phyloP scores from a whole-genome alignment of 1,284 basidiomycete genomes.

The Phylloboletellus chloephorus region DNA sequence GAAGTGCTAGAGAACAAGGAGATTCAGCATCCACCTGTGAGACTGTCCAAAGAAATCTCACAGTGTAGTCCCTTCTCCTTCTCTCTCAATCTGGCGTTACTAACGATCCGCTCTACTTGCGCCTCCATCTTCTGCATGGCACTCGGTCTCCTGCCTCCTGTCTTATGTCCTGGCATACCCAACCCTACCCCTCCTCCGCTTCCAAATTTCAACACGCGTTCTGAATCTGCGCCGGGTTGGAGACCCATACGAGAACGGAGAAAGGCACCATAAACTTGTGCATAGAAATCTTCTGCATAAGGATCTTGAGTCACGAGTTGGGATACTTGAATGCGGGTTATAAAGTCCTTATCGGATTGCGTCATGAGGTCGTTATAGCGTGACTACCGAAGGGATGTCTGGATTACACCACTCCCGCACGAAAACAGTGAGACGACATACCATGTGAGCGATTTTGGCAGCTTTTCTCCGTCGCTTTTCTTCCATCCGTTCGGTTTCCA shows the following conservation, averaged over 20 bases:
- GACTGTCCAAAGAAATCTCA: conserved; percentile 32
- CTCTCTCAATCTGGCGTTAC: conserved; percentile 82
- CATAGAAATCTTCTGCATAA: conserved; percentile 97
- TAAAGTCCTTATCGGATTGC: conserved; percentile 98
- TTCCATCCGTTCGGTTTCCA: conserved; percentile 83
- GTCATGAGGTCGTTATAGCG: conserved; percentile 98
- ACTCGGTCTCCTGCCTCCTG: conserved; percentile 71
- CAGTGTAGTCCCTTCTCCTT: conserved; percentile 72
- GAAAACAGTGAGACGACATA: conserved; percentile 24
- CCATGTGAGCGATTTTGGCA: conserved; percentile 84
- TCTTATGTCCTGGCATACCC: conserved; percentile 46
- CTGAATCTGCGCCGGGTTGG: conserved; percentile 49
- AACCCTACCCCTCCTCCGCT: conserved; percentile 80
- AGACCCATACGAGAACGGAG: conserved; percentile 73
- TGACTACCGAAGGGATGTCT: conserved; percentile 47
- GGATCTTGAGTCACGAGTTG: conserved; percentile 96
- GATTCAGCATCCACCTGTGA: conserved; percentile 10
- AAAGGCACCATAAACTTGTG: conserved; percentile 89
- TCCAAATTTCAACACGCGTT: conserved; percentile 78
- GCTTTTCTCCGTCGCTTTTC: conserved; percentile 75
- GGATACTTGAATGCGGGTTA: conserved; percentile 97
- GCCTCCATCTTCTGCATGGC: conserved; percentile 97
- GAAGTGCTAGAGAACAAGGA: conserved; percentile 45
- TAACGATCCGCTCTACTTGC: conserved; percentile 96
- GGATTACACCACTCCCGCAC: neutral